A percentile compares a stretch with the other conserved stretches of the same genome.
These are phyloP conservation scores for Simmondsia chinensis DNA, from an alignment of 148 eudicot genomes.

Conservation along the genomic window DNA sequence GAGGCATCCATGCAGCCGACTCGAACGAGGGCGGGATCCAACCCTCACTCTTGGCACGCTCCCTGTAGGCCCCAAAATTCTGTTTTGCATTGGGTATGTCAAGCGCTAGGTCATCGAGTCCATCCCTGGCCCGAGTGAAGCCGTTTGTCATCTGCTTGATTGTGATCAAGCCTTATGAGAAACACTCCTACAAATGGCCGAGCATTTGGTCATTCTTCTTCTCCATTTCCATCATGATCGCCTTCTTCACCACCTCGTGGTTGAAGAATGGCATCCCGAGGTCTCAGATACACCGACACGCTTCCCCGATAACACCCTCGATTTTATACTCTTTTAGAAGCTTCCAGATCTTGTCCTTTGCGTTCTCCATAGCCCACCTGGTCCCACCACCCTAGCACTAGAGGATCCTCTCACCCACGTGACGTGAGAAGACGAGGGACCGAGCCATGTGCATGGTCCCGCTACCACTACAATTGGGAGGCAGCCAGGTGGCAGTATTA, in stretches of 20 bases:
- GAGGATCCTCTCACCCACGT: slow-evolving; percentile 89
- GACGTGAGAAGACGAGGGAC: slow-evolving; percentile 76
- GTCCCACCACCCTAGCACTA: slow-evolving; percentile 99
- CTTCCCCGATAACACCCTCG: slow-evolving; percentile 78
- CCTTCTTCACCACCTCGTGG: slow-evolving; percentile 97
- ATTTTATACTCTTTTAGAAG: slow-evolving; percentile 84
- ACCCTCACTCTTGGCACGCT: slow-evolving; percentile 45
- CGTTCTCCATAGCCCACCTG: slow-evolving; percentile 98
- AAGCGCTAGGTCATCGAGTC: slow-evolving; percentile 86
- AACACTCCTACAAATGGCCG: slow-evolving; percentile 69
- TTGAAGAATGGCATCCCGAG: slow-evolving; percentile 93
- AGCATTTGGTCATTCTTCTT: slow-evolving; percentile 89
- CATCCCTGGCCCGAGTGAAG: slow-evolving; percentile 62
- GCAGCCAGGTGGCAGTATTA: slow-evolving; percentile 52
- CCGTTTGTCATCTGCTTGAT: slow-evolving; percentile 93
- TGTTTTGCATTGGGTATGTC: slow-evolving; percentile 82
- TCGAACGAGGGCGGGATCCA: slow-evolving; percentile 60
- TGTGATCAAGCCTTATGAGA: slow-evolving; percentile 76
- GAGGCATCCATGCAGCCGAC: slow-evolving; percentile 1
- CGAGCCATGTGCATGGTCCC: slow-evolving; percentile 79
- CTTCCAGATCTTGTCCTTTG: slow-evolving; percentile 88
- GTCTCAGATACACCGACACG: slow-evolving; percentile 87
- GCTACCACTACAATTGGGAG: slow-evolving; percentile 69
- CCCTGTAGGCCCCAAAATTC: slow-evolving; percentile 47
- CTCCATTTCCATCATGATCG: slow-evolving; percentile 96